Evolutionary conservation across 768 basidiomycete species (phyloP).

Genomic region (Lentinula edodes): DNA sequence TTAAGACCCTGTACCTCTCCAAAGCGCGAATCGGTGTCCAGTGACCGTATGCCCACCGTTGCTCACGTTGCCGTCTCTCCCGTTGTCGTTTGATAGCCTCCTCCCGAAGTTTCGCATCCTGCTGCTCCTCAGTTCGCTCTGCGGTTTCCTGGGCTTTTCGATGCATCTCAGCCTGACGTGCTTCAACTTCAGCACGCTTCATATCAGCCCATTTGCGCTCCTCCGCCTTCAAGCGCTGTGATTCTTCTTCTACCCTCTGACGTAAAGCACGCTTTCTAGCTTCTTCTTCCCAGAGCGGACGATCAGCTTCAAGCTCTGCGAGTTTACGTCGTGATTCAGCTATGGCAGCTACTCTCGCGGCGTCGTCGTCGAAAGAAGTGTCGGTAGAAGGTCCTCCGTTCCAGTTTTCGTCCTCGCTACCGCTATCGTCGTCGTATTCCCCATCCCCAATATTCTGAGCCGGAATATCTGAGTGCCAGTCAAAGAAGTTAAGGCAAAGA

Average conservation of each 20-base stretch:
- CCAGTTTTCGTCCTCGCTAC: constrained; percentile 12
- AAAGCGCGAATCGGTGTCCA: constrained; percentile 68
- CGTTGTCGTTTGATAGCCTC: constrained; percentile 32
- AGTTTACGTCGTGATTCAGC: constrained; percentile 64
- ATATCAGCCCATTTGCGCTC: constrained; percentile 16
- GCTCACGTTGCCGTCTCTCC: constrained; percentile 39
- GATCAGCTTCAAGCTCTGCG: constrained; percentile 59
- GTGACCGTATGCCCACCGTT: constrained; percentile 50
- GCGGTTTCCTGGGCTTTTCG: constrained; percentile 22
- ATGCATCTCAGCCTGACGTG: constrained; percentile 18
- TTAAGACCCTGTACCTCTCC: constrained; percentile 58
- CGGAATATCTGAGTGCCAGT: not conserved
- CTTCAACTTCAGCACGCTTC: constrained; percentile 18
- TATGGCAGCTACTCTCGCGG: constrained; percentile 35
- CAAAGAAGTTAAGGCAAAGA: not conserved
- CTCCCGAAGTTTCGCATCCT: constrained; percentile 16
- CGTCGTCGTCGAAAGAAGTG: constrained; percentile 27
- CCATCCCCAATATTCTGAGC: constrained; percentile 4
- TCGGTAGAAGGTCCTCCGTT: constrained; percentile 14
- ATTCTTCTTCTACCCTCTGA: constrained; percentile 40
- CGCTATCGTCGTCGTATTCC: constrained; percentile 3
- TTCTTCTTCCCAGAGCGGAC: constrained; percentile 55
- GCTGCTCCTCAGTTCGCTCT: constrained; percentile 7
- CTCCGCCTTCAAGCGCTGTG: constrained; percentile 22
- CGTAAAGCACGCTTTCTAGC: constrained; percentile 38